Conservation (phyloP, 805 yeast species). For the Schwanniomyces sp. region DNA sequence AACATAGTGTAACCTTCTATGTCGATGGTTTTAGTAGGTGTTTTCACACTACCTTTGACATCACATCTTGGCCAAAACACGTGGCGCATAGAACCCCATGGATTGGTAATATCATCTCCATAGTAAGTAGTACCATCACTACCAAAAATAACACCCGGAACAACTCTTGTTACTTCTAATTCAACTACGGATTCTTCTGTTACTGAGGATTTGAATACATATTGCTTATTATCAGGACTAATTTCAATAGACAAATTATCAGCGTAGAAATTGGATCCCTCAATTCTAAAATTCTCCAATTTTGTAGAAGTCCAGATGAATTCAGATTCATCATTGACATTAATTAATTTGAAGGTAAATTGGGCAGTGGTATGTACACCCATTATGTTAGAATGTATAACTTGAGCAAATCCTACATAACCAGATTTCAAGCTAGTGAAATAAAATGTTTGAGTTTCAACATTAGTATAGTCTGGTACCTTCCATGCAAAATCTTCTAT, state of each 20-base stretch:
- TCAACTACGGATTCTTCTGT: slow-evolving; percentile 71
- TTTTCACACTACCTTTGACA: slow-evolving; percentile 62
- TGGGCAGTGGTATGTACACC: slow-evolving; percentile 90
- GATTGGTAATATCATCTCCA: slow-evolving; percentile 79
- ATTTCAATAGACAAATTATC: slow-evolving; percentile 66
- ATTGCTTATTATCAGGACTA: slow-evolving; percentile 52
- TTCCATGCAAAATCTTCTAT: slow-evolving; percentile 75
- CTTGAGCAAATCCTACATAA: slow-evolving; percentile 84
- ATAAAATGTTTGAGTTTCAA: slow-evolving; percentile 93
- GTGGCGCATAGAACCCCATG: slow-evolving; percentile 98
- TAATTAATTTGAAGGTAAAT: slow-evolving; percentile 82
- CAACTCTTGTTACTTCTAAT: slow-evolving; percentile 56
- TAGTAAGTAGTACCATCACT: slow-evolving; percentile 81
- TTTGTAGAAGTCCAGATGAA: slow-evolving; percentile 90
- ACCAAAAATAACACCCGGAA: slow-evolving; percentile 88
- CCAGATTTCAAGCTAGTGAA: slow-evolving; percentile 64
- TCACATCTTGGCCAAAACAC: slow-evolving; percentile 91
- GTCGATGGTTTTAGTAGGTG: slow-evolving; percentile 30
- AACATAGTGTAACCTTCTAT: slow-evolving; percentile 66
- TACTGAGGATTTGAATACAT: slow-evolving; percentile 58
- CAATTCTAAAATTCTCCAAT: slow-evolving; percentile 71
- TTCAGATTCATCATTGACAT: slow-evolving; percentile 46
- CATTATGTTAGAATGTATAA: slow-evolving; percentile 89
- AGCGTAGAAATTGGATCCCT: slow-evolving; percentile 80
- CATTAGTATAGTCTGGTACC: slow-evolving; percentile 78